Evolutionary conservation across 768 basidiomycete genomes (phyloP), one percentile per base, ranked within the genome.

Genomic region (Crassisporium funariophilum): DNA sequence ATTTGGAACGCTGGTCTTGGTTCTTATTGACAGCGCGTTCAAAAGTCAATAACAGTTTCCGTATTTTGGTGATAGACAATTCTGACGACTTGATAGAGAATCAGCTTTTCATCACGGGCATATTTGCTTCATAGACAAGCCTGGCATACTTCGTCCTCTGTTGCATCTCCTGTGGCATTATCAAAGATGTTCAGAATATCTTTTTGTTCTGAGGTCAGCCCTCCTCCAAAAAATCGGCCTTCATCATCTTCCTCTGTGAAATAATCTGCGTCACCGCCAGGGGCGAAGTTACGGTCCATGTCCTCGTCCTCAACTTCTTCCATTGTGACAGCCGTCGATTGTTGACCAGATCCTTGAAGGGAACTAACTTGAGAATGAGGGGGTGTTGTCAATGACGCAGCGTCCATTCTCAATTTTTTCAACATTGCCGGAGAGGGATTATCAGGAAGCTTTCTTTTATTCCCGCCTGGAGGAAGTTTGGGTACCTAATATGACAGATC

Each of bases 101-200:
- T 31, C 29, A 31, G 29, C 10, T 31, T n/a, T n/a, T 11, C 29
- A n/a, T 31, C 29, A n/a, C n/a, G n/a, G n/a, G n/a, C n/a, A n/a
- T n/a, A n/a, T 11, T n/a, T 31, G 29, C n/a, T 31, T 31, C 29
- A 15, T n/a, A 34, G 15, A 20, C 15, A 41, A 23, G 17, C 16
- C 15, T 3, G 34, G 74, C 84, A 60, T 67, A 91, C 91, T 50
- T 87, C 85, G 43, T 86, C 85, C 34, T 78, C 75, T 13, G 71
- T 75, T 15, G 78, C 83, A 33, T 84, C 82, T 7, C 77, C 80
- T 35, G 76, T 82, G 5, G 83, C 78, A 41, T 70, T 77, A 56
- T 98, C 95, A 63, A 99, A 95, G 49, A 99, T 95, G 54, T 90
- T 92, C 47, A 99, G 62, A 29, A 99, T 98, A 46, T 94, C 86